Evolutionary conservation across 2,329 filamentous ascomycete species (phyloP), one percentile per base, ranked within the genome.

Genomic region (Amesomyces nigricolor): DNA sequence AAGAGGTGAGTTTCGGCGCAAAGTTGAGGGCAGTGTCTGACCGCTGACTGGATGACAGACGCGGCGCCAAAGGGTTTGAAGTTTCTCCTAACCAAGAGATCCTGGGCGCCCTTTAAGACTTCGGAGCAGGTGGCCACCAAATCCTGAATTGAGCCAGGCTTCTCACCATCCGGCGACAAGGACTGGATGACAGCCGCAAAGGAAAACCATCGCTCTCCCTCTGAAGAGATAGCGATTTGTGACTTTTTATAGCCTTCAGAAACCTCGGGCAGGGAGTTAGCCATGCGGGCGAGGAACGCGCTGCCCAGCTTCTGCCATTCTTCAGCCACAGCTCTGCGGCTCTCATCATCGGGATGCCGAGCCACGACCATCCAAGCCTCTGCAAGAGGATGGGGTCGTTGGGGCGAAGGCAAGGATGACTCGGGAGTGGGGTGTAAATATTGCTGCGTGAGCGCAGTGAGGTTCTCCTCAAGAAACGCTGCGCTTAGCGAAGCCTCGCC

Each of bases 231-330:
- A 40, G 76, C 75, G 49, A 82, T 78, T 67, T 96, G 90, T 0
- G 89, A 95, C 42, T 78, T 77, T 26, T 81, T 78, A 62, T 88
- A 88, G 16, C 90, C 87, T 59, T 86, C 86, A 0, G 90, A 91
- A 54, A 92, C 84, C 66, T 92, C 90, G 0, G 91, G 90, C 5
- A 89, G 78, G 0, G 90, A 95, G 5, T 82, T 81, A 52, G 84
- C 85, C 54, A 96, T 83, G 38, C 80, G 78, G 32, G 82, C 75
- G 26, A 85, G 75, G n/a, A 96, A 72, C 0, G 76, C 68, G 1
- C 80, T 72, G 0, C 82, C 80, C n/a, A 90, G 70, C 1, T 73
- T 73, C 2, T 74, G 68, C 88, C 89, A 94, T 60, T 85, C 75
- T 3, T 75, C 69, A 14, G 74, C 68, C 0, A 88, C 73, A 0